Base-by-base conservation (phyloP, 768 basidiomycete species). In the Kwoniella mangroviensis region DNA sequence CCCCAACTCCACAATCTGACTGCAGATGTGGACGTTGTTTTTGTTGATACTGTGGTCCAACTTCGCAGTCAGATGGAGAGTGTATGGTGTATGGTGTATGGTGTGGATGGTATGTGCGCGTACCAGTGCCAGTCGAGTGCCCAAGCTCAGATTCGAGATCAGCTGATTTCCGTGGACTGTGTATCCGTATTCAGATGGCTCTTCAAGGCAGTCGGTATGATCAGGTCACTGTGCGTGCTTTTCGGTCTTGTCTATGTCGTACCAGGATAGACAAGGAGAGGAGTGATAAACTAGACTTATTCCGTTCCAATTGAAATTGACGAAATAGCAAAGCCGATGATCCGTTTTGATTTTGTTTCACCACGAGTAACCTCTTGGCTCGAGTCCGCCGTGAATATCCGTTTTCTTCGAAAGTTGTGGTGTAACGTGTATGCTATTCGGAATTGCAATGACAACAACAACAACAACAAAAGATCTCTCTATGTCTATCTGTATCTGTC, bases 131-230 rank as follows among this genome's bases (percentile, higher is more conserved):
- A 28, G 54, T 52, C 21, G 54, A 21, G 1, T 0, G 45, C 15
- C 45, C 45, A 49, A 49, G 45, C 45, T 49, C 45, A 49, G 45
- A 49, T 49, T 49, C 45, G 45, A 49, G 45, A 49, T 49, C 45
- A 49, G 45, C 45, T 49, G 45, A 49, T 28, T 55, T 55, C 21
- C 15, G 12, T 12, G 19, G 54, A 21, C 54, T 55, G 12, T 10
- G 15, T 55, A 17, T 21, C 21, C 12, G 17, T 55, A 55, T 55
- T 24, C 54, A 12, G 26, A 4, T 22, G 1, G 5, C 13, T 49
- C 45, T 49, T 49, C 34, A 7, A 34, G 34, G 34, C 34, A 7
- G 34, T 34, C 34, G 34, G 34, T 34, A 34, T 34, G 34, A 34
- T 34, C 34, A 34, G 34, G 34, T 34, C 34, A 34, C 34, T 34